Conservation (phyloP, 805 yeast genomes). For the Priceomyces medius region DNA sequence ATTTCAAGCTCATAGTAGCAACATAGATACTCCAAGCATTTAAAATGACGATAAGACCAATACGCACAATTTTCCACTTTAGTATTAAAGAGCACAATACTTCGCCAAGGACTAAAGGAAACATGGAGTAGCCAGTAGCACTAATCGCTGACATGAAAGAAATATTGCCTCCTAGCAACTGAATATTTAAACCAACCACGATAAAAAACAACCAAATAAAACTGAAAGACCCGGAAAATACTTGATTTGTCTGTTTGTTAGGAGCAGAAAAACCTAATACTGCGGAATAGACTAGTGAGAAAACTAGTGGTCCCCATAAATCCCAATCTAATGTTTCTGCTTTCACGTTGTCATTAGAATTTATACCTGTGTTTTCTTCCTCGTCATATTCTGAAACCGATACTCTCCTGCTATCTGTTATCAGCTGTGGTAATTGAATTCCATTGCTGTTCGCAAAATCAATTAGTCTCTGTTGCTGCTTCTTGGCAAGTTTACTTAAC, state of each 20-base stretch:
- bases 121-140: conserved; percentile 67
- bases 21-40: conserved; percentile 65
- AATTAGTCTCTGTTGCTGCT: conserved; percentile 33
- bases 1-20: conserved; percentile 58
- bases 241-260: conserved; percentile 45
- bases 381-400: conserved; percentile 31
- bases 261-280: conserved; percentile 50
- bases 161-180: conserved; percentile 59
- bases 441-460: conserved; percentile 38
- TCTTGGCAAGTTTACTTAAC: conserved; percentile 32
- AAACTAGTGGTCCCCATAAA: conserved; percentile 70
- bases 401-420: conserved; percentile 24
- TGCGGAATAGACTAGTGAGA: conserved; percentile 55
- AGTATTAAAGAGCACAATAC: conserved; percentile 46
- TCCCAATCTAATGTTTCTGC: conserved; percentile 50
- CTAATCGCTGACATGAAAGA: conserved; percentile 68
- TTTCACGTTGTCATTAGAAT: conserved; percentile 13
- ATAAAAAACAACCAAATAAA: conserved; percentile 63
- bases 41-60: conserved; percentile 45
- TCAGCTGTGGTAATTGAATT: conserved; percentile 34
- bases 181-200: conserved; percentile 62
- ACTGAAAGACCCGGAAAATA: conserved; percentile 64
- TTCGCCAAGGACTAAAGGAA: conserved; percentile 61
- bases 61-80: conserved; percentile 48
- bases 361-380: conserved; percentile 29